Evolutionary conservation across 768 basidiomycete genomes (phyloP), one percentile per base, ranked within the genome.

Genomic region (Termitomyces sp.): DNA sequence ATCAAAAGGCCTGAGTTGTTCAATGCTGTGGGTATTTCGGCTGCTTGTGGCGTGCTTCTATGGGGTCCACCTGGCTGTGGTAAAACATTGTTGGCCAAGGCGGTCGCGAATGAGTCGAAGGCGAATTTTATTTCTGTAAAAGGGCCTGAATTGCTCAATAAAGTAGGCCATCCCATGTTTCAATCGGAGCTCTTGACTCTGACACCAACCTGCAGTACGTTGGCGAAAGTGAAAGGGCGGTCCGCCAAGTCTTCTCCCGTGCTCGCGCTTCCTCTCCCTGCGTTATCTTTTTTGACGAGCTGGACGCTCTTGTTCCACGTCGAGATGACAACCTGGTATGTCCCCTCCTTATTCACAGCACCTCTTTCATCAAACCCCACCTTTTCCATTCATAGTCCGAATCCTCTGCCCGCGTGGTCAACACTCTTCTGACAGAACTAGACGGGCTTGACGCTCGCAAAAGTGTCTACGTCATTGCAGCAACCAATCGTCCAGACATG

Each of bases 11-110:
- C 97, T 0, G 93, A 94, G 65, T 68, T 98, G 2, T 99, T 99
- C 71, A 83, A 73, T 46, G 81, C 81, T 10, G 89, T 98, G 1
- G 97, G 97, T 6, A 94, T 99, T 60, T 85, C 87, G 31, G 91
- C 92, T 0, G 85, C 93, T 0, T 94, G 93, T 66, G 97, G 96
- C 0, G 97, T 98, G 3, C 73, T 98, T 35, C 73, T 98, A n/a
- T 98, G 97, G 97, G 97, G 97, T 31, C 97, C 97, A 26, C 96
- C 97, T 0, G 97, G 97, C 10, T 98, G 96, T 67, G 97, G 97
- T 5, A 99, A 98, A 74, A 99, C 97, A 0, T 67, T 99, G 30
- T 75, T 99, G n/a, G 97, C 97, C 0, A 98, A 98, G 68, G 97
- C 96, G 0, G 96, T 98, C 5, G 97, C 97, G 9, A 98, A 94